These are phyloP conservation scores for Gynochthodes officinalis DNA, from an alignment of 257 asterid species.

Conservation along the genomic window DNA sequence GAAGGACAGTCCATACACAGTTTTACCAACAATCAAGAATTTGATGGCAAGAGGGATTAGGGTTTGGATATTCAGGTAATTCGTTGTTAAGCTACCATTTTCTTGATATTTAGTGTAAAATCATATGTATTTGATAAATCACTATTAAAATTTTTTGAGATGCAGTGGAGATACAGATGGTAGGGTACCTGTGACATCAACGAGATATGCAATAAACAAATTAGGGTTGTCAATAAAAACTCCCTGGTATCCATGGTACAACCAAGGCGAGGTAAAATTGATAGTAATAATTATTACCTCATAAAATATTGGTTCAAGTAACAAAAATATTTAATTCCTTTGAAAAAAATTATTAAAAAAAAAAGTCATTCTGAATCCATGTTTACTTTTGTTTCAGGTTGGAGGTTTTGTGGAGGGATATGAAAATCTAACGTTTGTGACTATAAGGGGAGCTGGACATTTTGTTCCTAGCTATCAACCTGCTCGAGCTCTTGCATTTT, in stretches of 20 bases:
- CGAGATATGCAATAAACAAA: constrained; percentile 39
- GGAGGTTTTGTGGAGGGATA: constrained; percentile 4
- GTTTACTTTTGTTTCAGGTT: neutral
- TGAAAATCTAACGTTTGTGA: constrained; percentile 10
- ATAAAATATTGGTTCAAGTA: too few species aligned
- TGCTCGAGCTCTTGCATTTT: neutral
- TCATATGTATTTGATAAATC: too few species aligned
- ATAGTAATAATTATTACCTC: too few species aligned
- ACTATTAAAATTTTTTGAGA: neutral
- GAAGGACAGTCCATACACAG: constrained; percentile 19
- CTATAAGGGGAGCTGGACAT: neutral
- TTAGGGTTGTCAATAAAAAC: constrained; percentile 17
- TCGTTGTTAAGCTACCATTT: too few species aligned
- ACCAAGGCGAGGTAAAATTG: constrained; percentile 24
- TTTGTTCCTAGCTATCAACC: constrained; percentile 7
- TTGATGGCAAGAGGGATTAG: constrained; percentile 29
- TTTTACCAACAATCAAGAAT: constrained; percentile 24
- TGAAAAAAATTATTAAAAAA: neutral
- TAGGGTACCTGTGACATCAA: constrained; percentile 39
- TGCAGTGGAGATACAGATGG: constrained; percentile 40
- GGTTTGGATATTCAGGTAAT: constrained; percentile 29
- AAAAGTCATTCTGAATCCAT: neutral
- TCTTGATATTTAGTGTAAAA: too few species aligned
- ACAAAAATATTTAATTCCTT: too few species aligned
- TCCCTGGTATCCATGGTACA: constrained; percentile 47